Evolutionary conservation across 441 rosid species (phyloP), one percentile per base, ranked within the genome.

Genomic region (Geranium incanum): DNA sequence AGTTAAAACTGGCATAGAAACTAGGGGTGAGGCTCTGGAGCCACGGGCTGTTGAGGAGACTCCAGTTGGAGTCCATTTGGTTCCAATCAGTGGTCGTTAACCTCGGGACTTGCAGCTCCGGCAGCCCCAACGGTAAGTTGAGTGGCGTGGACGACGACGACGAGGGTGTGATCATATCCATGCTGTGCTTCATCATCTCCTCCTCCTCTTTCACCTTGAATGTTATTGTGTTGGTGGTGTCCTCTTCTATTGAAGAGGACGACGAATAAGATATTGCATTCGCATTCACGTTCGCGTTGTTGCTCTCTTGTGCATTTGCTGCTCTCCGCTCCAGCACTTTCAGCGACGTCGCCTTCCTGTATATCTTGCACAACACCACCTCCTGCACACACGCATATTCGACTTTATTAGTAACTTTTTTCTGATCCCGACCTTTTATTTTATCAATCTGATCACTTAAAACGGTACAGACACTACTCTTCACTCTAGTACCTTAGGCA

Each of bases 401-500:
- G 3, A 28, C 33, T 28, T 28, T 39, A 7, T 28, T 39, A 7
- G 43, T 39, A 39, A 39, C 5, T 39, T 39, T 1, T 4, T 39
- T 39, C 21, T 28, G 33, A 28, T 28, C 33, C 33, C 33, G 33
- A 28, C 33, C 2, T 21, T 21, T 21, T 21, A 28, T 2, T 28
- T 28, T 28, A 28, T 1, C 33, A 28, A 28, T 28, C 1, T 28
- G 0, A 28, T 28, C 2, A 28, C 1, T 28, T 19, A 15, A 45
- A 13, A 21, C 21, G 21, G 21, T 21, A 21, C 21, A 21, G 21
- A 21, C 21, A 21, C 21, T 21, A 21, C 21, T 21, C 21, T 21
- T 21, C 21, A 21, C 21, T 21, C 0, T 21, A 21, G 21, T 82
- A 91, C 98, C 97, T 91, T 90, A 12, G 91, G 87, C 75, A 79